phyloP scores from a whole-genome alignment of 2,329 filamentous ascomycete species.

The Westerdykella aurantiaca region DNA sequence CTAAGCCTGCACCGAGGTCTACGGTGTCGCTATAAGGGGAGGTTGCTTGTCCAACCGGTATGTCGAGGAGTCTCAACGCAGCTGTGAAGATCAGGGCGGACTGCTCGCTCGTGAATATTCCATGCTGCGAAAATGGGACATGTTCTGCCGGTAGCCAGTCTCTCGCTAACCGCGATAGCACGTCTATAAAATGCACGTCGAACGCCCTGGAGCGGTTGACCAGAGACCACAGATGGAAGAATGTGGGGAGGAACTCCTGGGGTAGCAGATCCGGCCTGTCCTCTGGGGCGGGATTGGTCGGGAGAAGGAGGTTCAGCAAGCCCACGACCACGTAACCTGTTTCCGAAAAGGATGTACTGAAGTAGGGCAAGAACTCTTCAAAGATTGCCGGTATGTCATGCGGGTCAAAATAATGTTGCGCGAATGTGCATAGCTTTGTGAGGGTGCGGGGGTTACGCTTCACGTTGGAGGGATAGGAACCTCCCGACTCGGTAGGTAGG shows the following conservation, averaged over 20 bases:
- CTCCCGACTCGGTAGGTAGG: slow-evolving; percentile 66
- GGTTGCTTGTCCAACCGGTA: slow-evolving; percentile 91
- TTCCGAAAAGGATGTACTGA: slow-evolving; percentile 87
- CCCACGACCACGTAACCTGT: slow-evolving; percentile 91
- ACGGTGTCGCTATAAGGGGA: slow-evolving; percentile 79
- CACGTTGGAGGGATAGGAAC: slow-evolving; percentile 56
- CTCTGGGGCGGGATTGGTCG: slow-evolving; percentile 70
- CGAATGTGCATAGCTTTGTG: slow-evolving; percentile 83
- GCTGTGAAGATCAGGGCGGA: slow-evolving; percentile 90
- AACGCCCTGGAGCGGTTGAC: slow-evolving; percentile 83
- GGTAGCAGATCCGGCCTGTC: slow-evolving; percentile 73
- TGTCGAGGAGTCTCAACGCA: slow-evolving; percentile 81
- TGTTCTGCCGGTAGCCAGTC: slow-evolving; percentile 72
- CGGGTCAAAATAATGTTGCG: slow-evolving; percentile 89
- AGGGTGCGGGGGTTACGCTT: slow-evolving; percentile 67
- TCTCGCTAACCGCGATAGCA: slow-evolving; percentile 78
- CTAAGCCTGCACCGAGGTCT: slow-evolving; percentile 77
- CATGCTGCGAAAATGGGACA: slow-evolving; percentile 76
- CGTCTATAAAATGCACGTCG: slow-evolving; percentile 82
- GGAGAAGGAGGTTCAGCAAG: slow-evolving; percentile 78
- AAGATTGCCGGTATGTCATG: slow-evolving; percentile 69
- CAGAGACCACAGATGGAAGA: slow-evolving; percentile 95
- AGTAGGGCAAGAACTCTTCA: slow-evolving; percentile 54
- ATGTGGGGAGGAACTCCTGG: slow-evolving; percentile 81
- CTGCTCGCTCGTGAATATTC: slow-evolving; percentile 88